Evolutionary conservation across 202 grass and related monocot species (phyloP).

Genomic region (Zoysia matrella): DNA sequence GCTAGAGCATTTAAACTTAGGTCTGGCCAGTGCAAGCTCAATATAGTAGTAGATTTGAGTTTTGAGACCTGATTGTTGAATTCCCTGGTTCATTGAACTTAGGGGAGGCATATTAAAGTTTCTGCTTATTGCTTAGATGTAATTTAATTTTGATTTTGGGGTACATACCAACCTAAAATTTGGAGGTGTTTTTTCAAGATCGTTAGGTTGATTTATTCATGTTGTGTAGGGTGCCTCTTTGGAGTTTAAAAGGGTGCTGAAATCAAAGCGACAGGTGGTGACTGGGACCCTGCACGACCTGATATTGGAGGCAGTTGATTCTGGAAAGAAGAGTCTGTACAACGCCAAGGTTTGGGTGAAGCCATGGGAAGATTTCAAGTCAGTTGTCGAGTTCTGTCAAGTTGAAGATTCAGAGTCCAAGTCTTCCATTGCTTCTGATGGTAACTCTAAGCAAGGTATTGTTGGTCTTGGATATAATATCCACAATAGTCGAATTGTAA

Average conservation of each 20-base stretch:
- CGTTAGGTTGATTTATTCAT: not conserved
- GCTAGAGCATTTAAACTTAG: not conserved
- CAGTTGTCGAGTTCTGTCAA: slow-evolving; percentile 72
- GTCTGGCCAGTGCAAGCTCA: not conserved
- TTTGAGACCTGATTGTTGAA: slow-evolving; percentile 28
- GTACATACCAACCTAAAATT: not conserved
- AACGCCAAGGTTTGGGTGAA: slow-evolving; percentile 96
- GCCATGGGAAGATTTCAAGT: slow-evolving; percentile 84
- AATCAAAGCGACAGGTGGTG: slow-evolving; percentile 85
- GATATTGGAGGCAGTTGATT: slow-evolving; percentile 74
- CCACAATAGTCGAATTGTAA: not conserved
- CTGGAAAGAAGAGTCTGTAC: slow-evolving; percentile 83
- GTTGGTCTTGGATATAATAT: not conserved
- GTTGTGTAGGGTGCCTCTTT: slow-evolving; percentile 63
- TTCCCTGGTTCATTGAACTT: not conserved
- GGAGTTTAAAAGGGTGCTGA: slow-evolving; percentile 76
- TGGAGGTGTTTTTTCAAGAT: not conserved
- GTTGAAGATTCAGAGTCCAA: slow-evolving; percentile 47
- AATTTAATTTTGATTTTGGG: not conserved
- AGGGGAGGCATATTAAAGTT: not conserved
- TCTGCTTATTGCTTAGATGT: not conserved
- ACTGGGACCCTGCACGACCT: slow-evolving; percentile 78
- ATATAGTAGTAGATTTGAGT: not conserved
- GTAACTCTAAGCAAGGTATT: slow-evolving; percentile 59
- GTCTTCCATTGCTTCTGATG: slow-evolving; percentile 50